These are phyloP conservation scores for Beta corolliflora DNA, from an alignment of 179 eudicot species.

Conservation along the genomic window DNA sequence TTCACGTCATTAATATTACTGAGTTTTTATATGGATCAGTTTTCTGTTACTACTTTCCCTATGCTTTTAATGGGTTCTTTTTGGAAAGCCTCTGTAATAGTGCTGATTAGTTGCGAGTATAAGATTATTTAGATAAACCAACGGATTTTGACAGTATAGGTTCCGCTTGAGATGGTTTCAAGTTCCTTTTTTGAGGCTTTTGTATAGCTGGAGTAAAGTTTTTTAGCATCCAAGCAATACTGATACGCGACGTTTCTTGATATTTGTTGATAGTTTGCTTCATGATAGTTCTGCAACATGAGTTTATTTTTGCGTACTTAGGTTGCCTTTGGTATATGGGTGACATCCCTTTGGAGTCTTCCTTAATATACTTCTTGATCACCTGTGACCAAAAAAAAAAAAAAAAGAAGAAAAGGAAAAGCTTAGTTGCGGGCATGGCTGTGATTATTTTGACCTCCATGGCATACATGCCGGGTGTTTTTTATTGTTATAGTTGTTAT, in stretches of 20 bases:
- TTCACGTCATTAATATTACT: too few species aligned
- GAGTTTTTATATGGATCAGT: background rate
- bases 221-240: background rate
- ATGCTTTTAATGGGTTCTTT: background rate
- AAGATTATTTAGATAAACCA: too few species aligned
- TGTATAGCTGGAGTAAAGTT: background rate
- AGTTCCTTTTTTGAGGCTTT: background rate
- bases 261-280: background rate
- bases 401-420: too few species aligned
- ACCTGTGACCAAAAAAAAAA: too few species aligned
- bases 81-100: background rate
- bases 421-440: background rate
- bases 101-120: background rate
- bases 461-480: background rate
- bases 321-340: background rate
- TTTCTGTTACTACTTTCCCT: background rate
- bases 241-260: background rate
- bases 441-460: background rate
- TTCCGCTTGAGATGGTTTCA: background rate
- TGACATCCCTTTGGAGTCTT: background rate
- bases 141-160: background rate
- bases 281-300: background rate
- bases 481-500: background rate
- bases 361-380: too few species aligned
- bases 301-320: background rate